Base-by-base conservation (phyloP, 1,139 yeast species). In the Hemisphaericaspora lyxosophila region DNA sequence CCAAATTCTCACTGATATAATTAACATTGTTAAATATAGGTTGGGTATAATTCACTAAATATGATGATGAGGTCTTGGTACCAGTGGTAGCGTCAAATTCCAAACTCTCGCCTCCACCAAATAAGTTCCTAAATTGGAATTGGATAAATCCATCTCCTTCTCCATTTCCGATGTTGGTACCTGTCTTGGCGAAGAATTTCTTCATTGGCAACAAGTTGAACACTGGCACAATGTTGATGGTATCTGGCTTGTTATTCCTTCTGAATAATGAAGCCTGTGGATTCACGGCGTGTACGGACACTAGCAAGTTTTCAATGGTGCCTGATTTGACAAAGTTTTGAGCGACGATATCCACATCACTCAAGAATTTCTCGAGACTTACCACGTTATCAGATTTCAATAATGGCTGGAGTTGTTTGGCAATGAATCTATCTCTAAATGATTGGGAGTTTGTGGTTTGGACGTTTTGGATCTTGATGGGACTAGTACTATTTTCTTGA, bases 91-190 rank as follows among this genome's bases (percentile, higher is more conserved):
- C 88, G 59, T 90, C 96, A 36, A 89, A 69, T 20, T 80, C 73
- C 16, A 90, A 54, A 33, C 72, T 72, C 56, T 92, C 98, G 7
- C 92, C 97, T 2, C 96, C 96, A 0, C 96, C 96, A 60, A 89
- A 80, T 8, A 87, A 62, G 56, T 92, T 90, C 37, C 80, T 74
- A 56, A 85, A 67, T 54, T 84, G 89, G 44, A 86, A 76, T 35
- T 85, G 83, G 33, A 88, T 73, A 53, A 88, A 87, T 2, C 96
- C 97, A 55, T 86, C 95, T 20, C 97, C 97, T 65, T 89, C 96
- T 19, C 95, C 95, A 55, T 90, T 90, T 2, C 97, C 97, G 4
- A 90, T 78, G 59, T 85, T 89, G 5, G 96, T 90, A n/a, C 96
- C 97, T 2, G 96, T 86, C 53, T 83, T 84, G 43, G 94, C 89